Conservation (phyloP, 176 grass and related monocot species). For the Triticum dicoccoides region DNA sequence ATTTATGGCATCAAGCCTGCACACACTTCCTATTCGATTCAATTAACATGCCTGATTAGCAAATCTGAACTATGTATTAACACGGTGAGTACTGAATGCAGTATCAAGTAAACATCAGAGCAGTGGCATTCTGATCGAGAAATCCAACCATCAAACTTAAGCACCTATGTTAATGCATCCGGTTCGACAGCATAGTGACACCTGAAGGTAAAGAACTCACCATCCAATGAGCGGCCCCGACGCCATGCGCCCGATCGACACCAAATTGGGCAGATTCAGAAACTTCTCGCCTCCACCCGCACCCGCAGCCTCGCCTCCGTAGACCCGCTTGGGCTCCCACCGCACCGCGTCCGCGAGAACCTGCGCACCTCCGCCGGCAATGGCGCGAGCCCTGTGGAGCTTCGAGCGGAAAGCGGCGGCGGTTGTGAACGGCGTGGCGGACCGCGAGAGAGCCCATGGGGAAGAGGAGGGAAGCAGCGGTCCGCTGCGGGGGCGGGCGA, state of each 20-base stretch:
- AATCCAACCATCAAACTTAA: background rate
- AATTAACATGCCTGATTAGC: background rate
- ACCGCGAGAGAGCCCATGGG: slow-evolving; percentile 71
- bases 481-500: background rate
- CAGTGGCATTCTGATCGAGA: background rate
- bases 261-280: slow-evolving; percentile 92
- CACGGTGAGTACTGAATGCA: background rate
- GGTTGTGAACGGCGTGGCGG: slow-evolving; percentile 59
- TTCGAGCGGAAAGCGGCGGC: slow-evolving; percentile 44
- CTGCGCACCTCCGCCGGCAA: slow-evolving; percentile 34
- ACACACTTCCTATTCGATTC: background rate
- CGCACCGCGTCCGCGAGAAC: slow-evolving; percentile 20
- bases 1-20: background rate
- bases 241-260: slow-evolving; percentile 85
- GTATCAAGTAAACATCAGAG: background rate
- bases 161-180: background rate
- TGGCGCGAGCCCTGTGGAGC: slow-evolving; percentile 43
- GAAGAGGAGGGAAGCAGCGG: slow-evolving; percentile 65
- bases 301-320: background rate
- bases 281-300: slow-evolving; percentile 45
- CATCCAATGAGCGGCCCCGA: slow-evolving; percentile 90
- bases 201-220: slow-evolving; percentile 31
- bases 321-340: slow-evolving; percentile 39
- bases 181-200: background rate
- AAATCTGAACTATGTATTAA: background rate